Evolutionary conservation across 768 basidiomycete species (phyloP).

Genomic region (Mycena alexandri): DNA sequence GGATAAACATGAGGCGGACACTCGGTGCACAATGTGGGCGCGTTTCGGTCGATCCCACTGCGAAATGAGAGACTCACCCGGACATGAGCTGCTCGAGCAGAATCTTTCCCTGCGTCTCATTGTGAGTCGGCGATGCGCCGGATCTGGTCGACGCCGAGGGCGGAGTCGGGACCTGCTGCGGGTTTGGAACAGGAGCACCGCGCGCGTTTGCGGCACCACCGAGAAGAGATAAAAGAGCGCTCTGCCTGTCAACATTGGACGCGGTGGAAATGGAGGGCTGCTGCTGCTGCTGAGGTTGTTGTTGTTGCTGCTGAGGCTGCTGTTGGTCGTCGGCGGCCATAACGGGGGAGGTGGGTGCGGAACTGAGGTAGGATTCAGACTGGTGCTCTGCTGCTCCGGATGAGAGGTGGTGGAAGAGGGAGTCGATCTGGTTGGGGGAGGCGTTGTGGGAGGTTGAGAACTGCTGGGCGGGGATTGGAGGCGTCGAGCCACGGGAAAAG

Average conservation of each 20-base stretch:
- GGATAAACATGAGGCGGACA: conserved; percentile 43
- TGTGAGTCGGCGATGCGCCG: conserved; percentile 67
- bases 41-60: conserved; percentile 22
- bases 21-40: conserved; percentile 31
- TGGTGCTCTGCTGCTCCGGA: conserved; percentile 56
- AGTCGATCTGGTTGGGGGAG: conserved; percentile 73
- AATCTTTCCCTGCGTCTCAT: conserved; percentile 79
- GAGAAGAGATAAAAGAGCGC: conserved; percentile 78
- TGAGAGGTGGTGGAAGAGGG: conserved; percentile 72
- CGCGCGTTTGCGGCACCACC: conserved; percentile 54
- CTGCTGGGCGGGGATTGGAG: conserved; percentile 57
- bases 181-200: conserved; percentile 44
- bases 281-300: conserved; percentile 48
- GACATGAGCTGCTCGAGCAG: conserved; percentile 86
- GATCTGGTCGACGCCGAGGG: conserved; percentile 72
- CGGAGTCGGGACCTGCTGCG: conserved; percentile 79
- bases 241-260: conserved; percentile 75
- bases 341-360: conserved; percentile 54
- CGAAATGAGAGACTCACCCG: conserved; percentile 65
- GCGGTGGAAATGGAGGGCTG: conserved; percentile 57
- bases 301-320: conserved; percentile 49
- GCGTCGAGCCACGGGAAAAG: conserved; percentile 68
- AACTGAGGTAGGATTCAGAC: conserved; percentile 48
- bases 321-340: conserved; percentile 59
- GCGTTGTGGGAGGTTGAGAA: conserved; percentile 52